phyloP scores from a whole-genome alignment of 768 basidiomycete species.

The Tremella fuciformis region DNA sequence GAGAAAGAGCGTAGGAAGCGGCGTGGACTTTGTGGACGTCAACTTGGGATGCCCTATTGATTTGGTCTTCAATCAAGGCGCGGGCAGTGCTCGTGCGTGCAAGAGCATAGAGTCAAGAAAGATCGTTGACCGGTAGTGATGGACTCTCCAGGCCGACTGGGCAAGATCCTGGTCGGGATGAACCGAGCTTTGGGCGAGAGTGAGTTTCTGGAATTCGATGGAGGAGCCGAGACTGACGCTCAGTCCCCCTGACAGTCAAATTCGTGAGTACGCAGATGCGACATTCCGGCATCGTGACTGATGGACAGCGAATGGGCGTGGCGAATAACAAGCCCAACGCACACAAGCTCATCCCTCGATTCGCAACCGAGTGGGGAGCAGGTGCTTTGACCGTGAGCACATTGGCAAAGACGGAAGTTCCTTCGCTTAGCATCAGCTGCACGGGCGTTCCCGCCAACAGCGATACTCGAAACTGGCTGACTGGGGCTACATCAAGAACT shows the following conservation, averaged over 20 bases:
- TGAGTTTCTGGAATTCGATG: conserved; percentile 19
- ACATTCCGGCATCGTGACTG: conserved; percentile 5
- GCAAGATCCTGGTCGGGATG: conserved; percentile 87
- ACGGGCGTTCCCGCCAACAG: conserved; percentile 91
- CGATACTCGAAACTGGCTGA: conserved; percentile 89
- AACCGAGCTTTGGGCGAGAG: conserved; percentile 78
- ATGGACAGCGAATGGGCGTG: conserved; percentile 69
- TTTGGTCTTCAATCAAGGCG: conserved; percentile 84
- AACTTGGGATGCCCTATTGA: conserved; percentile 95
- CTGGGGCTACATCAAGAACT: conserved; percentile 88
- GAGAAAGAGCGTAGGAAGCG: conserved; percentile 62
- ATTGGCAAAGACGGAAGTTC: not conserved
- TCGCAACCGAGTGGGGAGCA: conserved; percentile 61
- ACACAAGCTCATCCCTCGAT: conserved; percentile 84
- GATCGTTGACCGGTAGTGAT: conserved; percentile 61
- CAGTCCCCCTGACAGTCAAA: conserved; percentile 63
- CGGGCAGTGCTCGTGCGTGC: conserved; percentile 78
- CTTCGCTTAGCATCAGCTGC: conserved; percentile 62
- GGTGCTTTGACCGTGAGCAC: conserved; percentile 58
- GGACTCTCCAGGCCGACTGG: conserved; percentile 74
- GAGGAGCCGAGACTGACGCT: not conserved
- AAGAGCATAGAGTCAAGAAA: not conserved
- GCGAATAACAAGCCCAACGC: conserved; percentile 77
- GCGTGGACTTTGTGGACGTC: conserved; percentile 86
- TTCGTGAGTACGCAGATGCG: conserved; percentile 34